A percentile compares a stretch with the other conserved stretches of the same genome.
Conservation (phyloP, 352 stramenopile genomes). For the Peronospora farinosa region DNA sequence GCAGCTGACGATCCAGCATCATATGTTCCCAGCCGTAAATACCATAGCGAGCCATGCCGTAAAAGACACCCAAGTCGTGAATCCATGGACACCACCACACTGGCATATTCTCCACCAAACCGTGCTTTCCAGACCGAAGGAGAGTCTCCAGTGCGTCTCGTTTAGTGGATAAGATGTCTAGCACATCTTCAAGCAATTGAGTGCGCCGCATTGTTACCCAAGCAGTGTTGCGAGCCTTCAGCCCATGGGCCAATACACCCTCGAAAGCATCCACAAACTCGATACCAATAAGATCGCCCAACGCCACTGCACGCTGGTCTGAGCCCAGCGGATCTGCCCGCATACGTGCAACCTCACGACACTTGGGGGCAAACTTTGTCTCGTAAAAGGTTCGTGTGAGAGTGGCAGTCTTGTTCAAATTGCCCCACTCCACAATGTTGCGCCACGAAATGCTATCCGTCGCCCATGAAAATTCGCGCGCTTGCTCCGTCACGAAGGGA, state of each 20-base stretch:
- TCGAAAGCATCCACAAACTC: slow-evolving; percentile 85
- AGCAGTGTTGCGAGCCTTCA: slow-evolving; percentile 81
- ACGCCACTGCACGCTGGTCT: slow-evolving; percentile 64
- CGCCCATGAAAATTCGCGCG: slow-evolving; percentile 58
- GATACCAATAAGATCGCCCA: slow-evolving; percentile 76
- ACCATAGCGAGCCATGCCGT: slow-evolving; percentile 74
- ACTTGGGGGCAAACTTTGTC: slow-evolving; percentile 72
- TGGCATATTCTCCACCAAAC: slow-evolving; percentile 69
- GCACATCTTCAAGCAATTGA: slow-evolving; percentile 65
- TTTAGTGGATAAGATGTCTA: slow-evolving; percentile 47
- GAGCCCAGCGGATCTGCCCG: slow-evolving; percentile 69
- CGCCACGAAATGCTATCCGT: slow-evolving; percentile 79
- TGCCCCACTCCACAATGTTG: slow-evolving; percentile 77
- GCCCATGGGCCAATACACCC: slow-evolving; percentile 69
- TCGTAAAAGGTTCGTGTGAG: slow-evolving; percentile 58
- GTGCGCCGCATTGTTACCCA: slow-evolving; percentile 76
- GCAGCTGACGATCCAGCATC: slow-evolving; percentile 61
- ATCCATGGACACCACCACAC: slow-evolving; percentile 88
- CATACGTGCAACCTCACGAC: slow-evolving; percentile 69
- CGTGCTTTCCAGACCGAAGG: slow-evolving; percentile 51
- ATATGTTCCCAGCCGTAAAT: slow-evolving; percentile 68
- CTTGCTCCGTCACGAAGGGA: slow-evolving; percentile 30
- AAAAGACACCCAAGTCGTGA: slow-evolving; percentile 72
- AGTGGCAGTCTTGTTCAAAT: slow-evolving; percentile 73
- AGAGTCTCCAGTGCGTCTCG: slow-evolving; percentile 36